phyloP scores from a whole-genome alignment of 2,329 filamentous ascomycete species.

The Neonectria magnoliae region DNA sequence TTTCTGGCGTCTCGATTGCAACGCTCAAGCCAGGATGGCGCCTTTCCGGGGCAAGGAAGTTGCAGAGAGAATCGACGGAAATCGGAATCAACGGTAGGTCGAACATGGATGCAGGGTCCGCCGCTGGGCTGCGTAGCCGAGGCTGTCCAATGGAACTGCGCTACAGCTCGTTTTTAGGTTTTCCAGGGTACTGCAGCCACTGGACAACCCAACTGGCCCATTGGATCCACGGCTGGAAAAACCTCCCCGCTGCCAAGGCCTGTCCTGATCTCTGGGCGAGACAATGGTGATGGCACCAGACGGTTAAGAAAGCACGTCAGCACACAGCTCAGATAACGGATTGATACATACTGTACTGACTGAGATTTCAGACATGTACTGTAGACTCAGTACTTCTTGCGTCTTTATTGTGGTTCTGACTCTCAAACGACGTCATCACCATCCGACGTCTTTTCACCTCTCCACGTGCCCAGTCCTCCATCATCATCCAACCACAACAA shows the following conservation, averaged over 20 bases:
- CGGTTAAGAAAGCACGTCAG: conserved; percentile 18
- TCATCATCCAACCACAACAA: conserved; percentile 14
- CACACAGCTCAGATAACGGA: conserved; percentile 4
- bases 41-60: background rate
- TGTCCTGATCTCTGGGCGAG: background rate
- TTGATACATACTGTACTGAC: no score
- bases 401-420: background rate
- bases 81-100: no score
- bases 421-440: background rate
- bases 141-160: background rate
- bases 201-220: no score
- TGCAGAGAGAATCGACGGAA: background rate
- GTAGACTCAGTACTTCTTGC: background rate
- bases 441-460: background rate
- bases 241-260: background rate
- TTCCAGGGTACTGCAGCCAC: background rate
- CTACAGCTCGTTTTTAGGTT: background rate
- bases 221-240: no score
- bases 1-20: background rate
- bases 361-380: background rate
- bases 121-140: background rate
- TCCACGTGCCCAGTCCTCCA: background rate
- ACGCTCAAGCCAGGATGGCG: conserved; percentile 15
- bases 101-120: background rate
- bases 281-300: conserved; percentile 22